phyloP scores from a whole-genome alignment of 768 basidiomycete genomes.

The Coprinellus micaceus region DNA sequence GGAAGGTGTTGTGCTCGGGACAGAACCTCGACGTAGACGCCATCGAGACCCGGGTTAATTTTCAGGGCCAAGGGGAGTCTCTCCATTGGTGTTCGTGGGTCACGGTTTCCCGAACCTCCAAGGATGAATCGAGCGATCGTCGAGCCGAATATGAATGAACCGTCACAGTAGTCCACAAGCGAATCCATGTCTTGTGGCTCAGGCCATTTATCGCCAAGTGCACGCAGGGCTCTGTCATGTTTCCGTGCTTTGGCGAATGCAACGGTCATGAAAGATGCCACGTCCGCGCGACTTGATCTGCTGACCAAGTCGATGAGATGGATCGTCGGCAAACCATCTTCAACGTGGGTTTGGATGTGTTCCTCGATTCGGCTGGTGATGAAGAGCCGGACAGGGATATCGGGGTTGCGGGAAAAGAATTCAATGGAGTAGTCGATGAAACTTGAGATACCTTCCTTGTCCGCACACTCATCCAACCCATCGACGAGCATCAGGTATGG shows the following conservation, averaged over 20 bases:
- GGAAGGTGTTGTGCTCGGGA: not conserved
- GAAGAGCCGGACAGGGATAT: not conserved
- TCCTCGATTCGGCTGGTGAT: not conserved
- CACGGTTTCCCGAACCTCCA: not conserved
- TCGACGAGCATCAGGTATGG: constrained; percentile 14
- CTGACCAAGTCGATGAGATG: not conserved
- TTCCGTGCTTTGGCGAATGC: too few species aligned
- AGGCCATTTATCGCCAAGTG: too few species aligned
- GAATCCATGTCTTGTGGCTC: too few species aligned
- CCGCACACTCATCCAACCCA: constrained; percentile 18
- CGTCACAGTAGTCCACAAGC: not conserved
- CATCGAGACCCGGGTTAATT: not conserved
- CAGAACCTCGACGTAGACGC: not conserved
- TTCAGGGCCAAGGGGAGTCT: not conserved
- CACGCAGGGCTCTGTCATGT: too few species aligned
- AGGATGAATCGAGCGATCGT: not conserved
- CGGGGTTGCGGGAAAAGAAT: not conserved
- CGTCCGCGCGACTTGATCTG: not conserved
- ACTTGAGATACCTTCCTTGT: constrained; percentile 4
- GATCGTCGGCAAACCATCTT: not conserved
- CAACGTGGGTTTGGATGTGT: not conserved
- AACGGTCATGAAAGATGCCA: not conserved
- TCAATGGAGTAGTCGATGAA: constrained; percentile 3
- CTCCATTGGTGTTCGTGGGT: not conserved
- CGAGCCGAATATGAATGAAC: not conserved